These are phyloP conservation scores for Panicum hallii DNA, from an alignment of 202 grass and related monocot species.

Conservation along the genomic window DNA sequence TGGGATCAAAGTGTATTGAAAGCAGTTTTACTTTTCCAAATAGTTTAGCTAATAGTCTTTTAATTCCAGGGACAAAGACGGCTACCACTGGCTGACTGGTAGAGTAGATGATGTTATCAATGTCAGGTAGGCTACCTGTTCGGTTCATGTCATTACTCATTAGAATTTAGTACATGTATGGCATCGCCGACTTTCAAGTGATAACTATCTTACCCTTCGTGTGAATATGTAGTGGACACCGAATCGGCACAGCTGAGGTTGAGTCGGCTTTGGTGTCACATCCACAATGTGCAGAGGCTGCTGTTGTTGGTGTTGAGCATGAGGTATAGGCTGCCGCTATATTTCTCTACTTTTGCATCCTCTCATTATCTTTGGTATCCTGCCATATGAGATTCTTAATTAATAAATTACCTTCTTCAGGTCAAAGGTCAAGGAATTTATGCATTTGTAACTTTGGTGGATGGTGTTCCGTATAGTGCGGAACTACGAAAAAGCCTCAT, in stretches of 20 bases:
- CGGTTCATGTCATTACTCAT: conserved; percentile 17
- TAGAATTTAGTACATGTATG: conserved; percentile 32
- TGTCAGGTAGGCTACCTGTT: conserved; percentile 67
- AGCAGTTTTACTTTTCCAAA: conserved; percentile 8
- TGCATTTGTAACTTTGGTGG: conserved; percentile 92
- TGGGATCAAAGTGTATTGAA: not conserved
- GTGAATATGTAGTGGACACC: conserved; percentile 69
- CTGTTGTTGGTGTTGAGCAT: conserved; percentile 95
- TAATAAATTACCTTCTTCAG: conserved; percentile 53
- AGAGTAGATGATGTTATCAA: conserved; percentile 99
- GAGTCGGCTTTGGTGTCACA: conserved; percentile 92
- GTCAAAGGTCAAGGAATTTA: conserved; percentile 97
- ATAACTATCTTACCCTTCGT: conserved; percentile 34
- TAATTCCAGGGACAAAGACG: conserved; percentile 89
- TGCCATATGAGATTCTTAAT: conserved; percentile 31
- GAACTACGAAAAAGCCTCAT: conserved; percentile 82
- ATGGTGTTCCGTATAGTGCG: conserved; percentile 82
- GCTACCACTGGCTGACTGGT: conserved; percentile 94
- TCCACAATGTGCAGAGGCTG: conserved; percentile 85
- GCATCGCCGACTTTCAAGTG: conserved; percentile 12
- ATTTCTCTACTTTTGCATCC: not conserved
- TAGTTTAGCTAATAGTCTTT: conserved; percentile 37
- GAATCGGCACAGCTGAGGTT: conserved; percentile 95
- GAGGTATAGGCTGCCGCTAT: conserved; percentile 60
- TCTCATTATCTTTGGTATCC: conserved; percentile 14